These are phyloP conservation scores for Jacaranda copaia DNA, from an alignment of 257 asterid species.

Conservation along the genomic window DNA sequence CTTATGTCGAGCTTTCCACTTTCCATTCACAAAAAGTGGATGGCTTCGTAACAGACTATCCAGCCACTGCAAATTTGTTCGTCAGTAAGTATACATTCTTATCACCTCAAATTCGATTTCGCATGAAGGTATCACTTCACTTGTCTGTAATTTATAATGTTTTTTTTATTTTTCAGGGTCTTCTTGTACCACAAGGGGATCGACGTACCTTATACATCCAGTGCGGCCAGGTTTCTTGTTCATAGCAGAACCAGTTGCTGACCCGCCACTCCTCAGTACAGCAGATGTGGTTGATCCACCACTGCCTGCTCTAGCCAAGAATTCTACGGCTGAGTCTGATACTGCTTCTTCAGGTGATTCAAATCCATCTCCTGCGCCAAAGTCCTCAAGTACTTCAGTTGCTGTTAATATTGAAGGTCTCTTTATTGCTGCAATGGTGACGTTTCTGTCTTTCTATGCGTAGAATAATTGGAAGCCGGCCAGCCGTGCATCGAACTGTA, in stretches of 20 bases:
- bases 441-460: constrained; percentile 35
- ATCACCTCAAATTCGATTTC: neutral
- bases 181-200: constrained; percentile 35
- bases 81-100: constrained; percentile 56
- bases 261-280: constrained; percentile 52
- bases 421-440: constrained; percentile 36
- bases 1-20: constrained; percentile 75
- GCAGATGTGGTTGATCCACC: constrained; percentile 61
- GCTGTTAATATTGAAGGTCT: constrained; percentile 16
- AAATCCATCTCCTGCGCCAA: constrained; percentile 9
- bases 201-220: constrained; percentile 39
- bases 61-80: constrained; percentile 69
- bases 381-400: constrained; percentile 36
- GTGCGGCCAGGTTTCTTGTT: constrained; percentile 47
- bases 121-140: too few species aligned
- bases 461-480: constrained; percentile 16
- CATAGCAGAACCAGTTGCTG: constrained; percentile 42
- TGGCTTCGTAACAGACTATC: constrained; percentile 77
- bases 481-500: neutral
- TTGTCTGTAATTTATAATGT: neutral
- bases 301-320: constrained; percentile 50
- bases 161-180: constrained; percentile 45
- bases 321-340: constrained; percentile 14
- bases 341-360: neutral
- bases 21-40: constrained; percentile 52